These are phyloP conservation scores for Cercophora samala DNA, from an alignment of 495 filamentous ascomycete genomes.

Conservation along the genomic window DNA sequence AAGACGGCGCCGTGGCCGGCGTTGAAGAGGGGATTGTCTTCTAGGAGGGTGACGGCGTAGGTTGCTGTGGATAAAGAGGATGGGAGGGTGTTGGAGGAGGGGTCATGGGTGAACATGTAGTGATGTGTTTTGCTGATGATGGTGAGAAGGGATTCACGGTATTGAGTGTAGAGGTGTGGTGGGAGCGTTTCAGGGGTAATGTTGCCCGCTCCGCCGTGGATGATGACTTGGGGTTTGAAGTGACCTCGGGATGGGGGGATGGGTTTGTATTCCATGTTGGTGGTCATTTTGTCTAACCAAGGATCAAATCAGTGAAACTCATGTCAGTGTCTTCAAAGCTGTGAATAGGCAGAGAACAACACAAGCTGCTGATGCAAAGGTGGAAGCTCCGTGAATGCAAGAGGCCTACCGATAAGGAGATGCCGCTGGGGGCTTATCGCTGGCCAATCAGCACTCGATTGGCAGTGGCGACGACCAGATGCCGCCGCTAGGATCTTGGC, in stretches of 20 bases:
- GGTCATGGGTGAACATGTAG: conserved; percentile 36
- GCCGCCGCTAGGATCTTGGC: not conserved
- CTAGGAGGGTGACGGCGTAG: conserved; percentile 71
- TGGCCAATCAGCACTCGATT: not conserved
- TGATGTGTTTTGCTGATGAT: conserved; percentile 43
- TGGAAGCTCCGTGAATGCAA: not conserved
- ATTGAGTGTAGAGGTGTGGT: conserved; percentile 55
- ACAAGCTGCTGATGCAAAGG: not conserved
- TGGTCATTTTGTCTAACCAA: not conserved
- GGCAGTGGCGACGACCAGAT: not conserved
- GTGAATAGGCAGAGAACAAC: not conserved
- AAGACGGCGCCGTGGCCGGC: conserved; percentile 83
- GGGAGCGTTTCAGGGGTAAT: conserved; percentile 67
- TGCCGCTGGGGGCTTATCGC: not conserved
- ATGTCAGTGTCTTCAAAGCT: too few species aligned
- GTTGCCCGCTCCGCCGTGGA: conserved; percentile 87
- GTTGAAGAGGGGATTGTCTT: conserved; percentile 84
- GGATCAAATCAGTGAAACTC: not conserved
- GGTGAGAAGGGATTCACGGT: conserved; percentile 60
- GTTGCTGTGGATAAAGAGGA: conserved; percentile 69
- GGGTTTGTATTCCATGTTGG: conserved; percentile 34
- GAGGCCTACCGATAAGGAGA: not conserved
- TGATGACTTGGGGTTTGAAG: conserved; percentile 65
- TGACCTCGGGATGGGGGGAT: conserved; percentile 10
- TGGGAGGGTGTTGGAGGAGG: conserved; percentile 23